Evolutionary conservation across 2,329 filamentous ascomycete species (phyloP).

Genomic region (Coniochaeta prunicola): DNA sequence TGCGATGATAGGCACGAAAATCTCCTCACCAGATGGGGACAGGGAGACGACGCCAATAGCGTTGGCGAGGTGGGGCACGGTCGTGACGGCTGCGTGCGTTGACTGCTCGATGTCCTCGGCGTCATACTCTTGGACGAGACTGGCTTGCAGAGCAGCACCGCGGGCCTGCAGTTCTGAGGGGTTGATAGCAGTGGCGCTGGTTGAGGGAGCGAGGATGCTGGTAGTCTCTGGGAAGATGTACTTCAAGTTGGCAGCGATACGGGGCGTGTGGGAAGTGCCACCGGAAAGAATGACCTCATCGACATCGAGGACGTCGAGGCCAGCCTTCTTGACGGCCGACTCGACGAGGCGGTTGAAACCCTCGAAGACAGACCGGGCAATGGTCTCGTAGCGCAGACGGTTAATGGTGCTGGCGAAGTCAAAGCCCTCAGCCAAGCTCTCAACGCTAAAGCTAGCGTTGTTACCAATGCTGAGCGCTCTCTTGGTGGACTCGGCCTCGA

Average conservation of each 20-base stretch:
- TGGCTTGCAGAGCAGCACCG: conserved; percentile 92
- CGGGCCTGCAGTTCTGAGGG: conserved; percentile 84
- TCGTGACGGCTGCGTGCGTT: conserved; percentile 90
- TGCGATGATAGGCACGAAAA: conserved; percentile 74
- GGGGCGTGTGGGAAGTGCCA: conserved; percentile 87
- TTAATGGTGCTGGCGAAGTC: conserved; percentile 93
- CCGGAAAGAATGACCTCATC: conserved; percentile 92
- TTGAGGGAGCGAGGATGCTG: conserved; percentile 74
- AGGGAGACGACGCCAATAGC: conserved; percentile 79
- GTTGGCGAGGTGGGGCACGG: conserved; percentile 81
- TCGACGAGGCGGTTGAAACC: conserved; percentile 83
- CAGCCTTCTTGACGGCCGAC: conserved; percentile 83
- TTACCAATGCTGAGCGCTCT: conserved; percentile 83
- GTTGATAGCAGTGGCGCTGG: conserved; percentile 72
- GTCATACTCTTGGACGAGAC: conserved; percentile 90
- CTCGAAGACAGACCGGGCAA: conserved; percentile 78
- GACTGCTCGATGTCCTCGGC: conserved; percentile 90
- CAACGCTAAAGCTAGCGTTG: conserved; percentile 87
- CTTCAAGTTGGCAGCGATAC: conserved; percentile 75
- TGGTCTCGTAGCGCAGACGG: conserved; percentile 84
- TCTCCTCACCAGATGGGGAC: conserved; percentile 46
- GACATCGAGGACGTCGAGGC: conserved; percentile 84
- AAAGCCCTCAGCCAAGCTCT: conserved; percentile 79
- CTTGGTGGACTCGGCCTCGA: conserved; percentile 86
- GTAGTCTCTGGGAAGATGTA: conserved; percentile 77